Evolutionary conservation across 2,329 filamentous ascomycete species (phyloP).

Genomic region (Aureobasidium sp.): DNA sequence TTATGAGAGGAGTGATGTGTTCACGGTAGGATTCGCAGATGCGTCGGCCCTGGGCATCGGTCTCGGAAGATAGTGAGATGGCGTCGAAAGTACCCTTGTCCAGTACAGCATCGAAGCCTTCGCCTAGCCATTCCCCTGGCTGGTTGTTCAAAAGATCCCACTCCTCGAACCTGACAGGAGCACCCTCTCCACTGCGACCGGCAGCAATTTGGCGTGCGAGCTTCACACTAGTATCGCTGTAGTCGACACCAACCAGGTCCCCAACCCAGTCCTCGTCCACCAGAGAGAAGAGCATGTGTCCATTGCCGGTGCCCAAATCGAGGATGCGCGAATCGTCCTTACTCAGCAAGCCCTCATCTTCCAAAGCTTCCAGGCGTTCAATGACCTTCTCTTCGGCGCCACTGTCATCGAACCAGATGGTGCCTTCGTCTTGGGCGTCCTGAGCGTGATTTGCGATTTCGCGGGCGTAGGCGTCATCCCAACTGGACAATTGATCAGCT

Average conservation of each 20-base stretch:
- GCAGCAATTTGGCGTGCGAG: slow-evolving; percentile 59
- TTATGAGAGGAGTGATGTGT: slow-evolving; percentile 62
- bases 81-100: slow-evolving; percentile 99
- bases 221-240: slow-evolving; percentile 66
- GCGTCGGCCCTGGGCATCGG: slow-evolving; percentile 46
- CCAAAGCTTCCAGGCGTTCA: slow-evolving; percentile 51
- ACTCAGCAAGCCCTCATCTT: slow-evolving; percentile 40
- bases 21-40: slow-evolving; percentile 69
- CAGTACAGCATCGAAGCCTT: slow-evolving; percentile 82
- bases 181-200: slow-evolving; percentile 22
- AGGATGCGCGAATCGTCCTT: slow-evolving; percentile 55
- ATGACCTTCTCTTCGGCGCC: slow-evolving; percentile 78
- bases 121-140: slow-evolving; percentile 49
- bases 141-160: slow-evolving; percentile 45
- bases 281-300: slow-evolving; percentile 79
- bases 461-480: slow-evolving; percentile 60
- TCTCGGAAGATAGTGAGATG: slow-evolving; percentile 64
- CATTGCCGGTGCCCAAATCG: slow-evolving; percentile 91
- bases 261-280: slow-evolving; percentile 61
- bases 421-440: slow-evolving; percentile 73
- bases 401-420: slow-evolving; percentile 94
- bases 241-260: slow-evolving; percentile 79
- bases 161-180: slow-evolving; percentile 42
- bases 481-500: slow-evolving; percentile 24
- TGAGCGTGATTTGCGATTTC: slow-evolving; percentile 65